Base-by-base conservation (phyloP, 805 yeast genomes). In the Metschnikowia anglica region DNA sequence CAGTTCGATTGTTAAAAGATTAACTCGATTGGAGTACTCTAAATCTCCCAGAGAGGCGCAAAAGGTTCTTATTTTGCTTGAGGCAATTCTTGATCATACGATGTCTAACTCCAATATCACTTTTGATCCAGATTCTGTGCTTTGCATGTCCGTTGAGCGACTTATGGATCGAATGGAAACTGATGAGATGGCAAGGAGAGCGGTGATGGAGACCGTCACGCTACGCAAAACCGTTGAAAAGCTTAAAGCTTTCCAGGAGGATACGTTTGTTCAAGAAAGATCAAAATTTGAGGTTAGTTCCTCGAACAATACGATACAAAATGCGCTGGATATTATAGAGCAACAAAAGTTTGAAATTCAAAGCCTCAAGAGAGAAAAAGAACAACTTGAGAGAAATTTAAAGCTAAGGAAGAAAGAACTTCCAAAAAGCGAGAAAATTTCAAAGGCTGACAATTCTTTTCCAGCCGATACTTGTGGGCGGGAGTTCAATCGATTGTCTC, bases 181-280 rank as follows among this genome's bases (percentile, higher is more conserved):
- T 3, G 71, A 66, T 38, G 68, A 66, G 24, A 63, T 62, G 3
- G 68, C 70, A 4, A 51, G 61, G 42, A 51, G 64, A 40, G 69
- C 71, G 2, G 56, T 66, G 5, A 47, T 63, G 39, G 70, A 66
- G 38, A 48, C 63, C 0, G 53, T 56, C 9, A 59, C 54, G 23
- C 50, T 68, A 35, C 43, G 50, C 10, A 52, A 56, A 25, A 49
- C 49, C 11, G 39, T 67, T 17, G 52, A 56, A 15, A 29, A 16
- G 9, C 43, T 65, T 20, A 60, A 57, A 41, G 39, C 23, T 8
- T 17, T 15, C 2, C 36, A 39, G 15, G 25, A 18, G 5, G 23
- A 19, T 20, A 8, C 10, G 21, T 5, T 12, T 4, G 12, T 9
- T 11, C 31, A 13, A n/a, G 16, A 26, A 11, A 19, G 11, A 6